Evolutionary conservation across 495 filamentous ascomycete genomes (phyloP).

Genomic region (Daldinia grandis): DNA sequence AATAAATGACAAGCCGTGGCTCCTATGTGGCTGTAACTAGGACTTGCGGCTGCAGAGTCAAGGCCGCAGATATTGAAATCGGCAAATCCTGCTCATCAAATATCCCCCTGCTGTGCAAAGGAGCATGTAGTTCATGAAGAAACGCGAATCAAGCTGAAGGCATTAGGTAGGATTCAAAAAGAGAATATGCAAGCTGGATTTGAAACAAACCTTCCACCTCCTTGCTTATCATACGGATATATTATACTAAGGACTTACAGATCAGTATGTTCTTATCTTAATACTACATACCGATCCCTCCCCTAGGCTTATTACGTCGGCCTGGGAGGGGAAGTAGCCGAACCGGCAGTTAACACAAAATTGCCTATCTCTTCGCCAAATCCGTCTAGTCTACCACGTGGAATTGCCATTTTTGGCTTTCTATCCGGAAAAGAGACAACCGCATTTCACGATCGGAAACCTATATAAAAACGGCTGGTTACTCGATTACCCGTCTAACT

Average conservation of each 20-base stretch:
- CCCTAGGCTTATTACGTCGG: slow-evolving; percentile 9
- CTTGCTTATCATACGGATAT: slow-evolving; percentile 22
- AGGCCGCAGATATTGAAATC: slow-evolving; percentile 21
- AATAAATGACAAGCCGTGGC: slow-evolving; percentile 23
- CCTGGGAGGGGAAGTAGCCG: slow-evolving; percentile 28
- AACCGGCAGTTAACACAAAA: slow-evolving; percentile 31
- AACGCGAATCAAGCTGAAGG: slow-evolving; percentile 13
- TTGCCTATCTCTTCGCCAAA: slow-evolving; percentile 20
- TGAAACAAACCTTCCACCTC: slow-evolving; percentile 10
- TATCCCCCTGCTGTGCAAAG: slow-evolving; percentile 8
- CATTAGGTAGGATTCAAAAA: slow-evolving; percentile 14
- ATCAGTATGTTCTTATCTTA: slow-evolving; percentile 27
- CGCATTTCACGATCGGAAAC: slow-evolving; percentile 8
- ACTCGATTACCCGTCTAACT: background rate
- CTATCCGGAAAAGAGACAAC: slow-evolving; percentile 11
- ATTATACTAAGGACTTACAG: slow-evolving; percentile 13
- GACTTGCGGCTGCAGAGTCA: slow-evolving; percentile 28
- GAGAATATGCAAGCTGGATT: slow-evolving; percentile 11
- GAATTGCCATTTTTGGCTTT: slow-evolving; percentile 28
- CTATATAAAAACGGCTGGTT: slow-evolving; percentile 12
- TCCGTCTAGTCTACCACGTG: slow-evolving; percentile 36
- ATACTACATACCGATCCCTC: background rate
- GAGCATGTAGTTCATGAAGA: slow-evolving; percentile 1
- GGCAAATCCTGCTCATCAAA: slow-evolving; percentile 15
- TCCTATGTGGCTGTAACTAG: slow-evolving; percentile 4